Evolutionary conservation across 2,329 filamentous ascomycete species (phyloP).

Genomic region (Davidsoniella neocaledoniae): DNA sequence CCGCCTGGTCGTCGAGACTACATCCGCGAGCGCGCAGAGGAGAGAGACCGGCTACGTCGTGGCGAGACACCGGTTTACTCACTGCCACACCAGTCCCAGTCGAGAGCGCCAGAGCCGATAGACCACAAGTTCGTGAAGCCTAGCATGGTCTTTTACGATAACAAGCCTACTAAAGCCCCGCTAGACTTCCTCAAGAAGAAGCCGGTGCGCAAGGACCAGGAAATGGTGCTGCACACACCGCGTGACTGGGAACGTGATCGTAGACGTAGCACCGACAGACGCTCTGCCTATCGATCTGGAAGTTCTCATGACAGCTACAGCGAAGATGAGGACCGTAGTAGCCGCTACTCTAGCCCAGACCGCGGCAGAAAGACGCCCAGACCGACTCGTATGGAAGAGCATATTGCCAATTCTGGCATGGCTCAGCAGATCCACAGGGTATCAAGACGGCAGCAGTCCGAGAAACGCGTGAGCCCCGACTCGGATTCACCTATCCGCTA

Average conservation of each 20-base stretch:
- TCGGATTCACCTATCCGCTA: slow-evolving; percentile 19
- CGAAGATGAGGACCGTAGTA: slow-evolving; percentile 18
- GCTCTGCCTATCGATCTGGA: not conserved
- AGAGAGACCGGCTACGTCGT: not conserved
- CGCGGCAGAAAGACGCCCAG: slow-evolving; percentile 20
- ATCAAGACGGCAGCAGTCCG: too few species aligned
- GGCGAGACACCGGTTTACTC: not conserved
- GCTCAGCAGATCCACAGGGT: not conserved
- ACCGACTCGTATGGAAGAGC: too few species aligned
- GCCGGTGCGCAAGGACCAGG: not conserved
- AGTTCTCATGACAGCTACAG: not conserved
- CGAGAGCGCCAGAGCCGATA: not conserved
- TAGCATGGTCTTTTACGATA: slow-evolving; percentile 8
- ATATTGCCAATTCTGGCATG: not conserved
- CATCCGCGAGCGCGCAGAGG: slow-evolving; percentile 5
- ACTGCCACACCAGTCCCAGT: slow-evolving; percentile 1
- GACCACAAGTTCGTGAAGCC: slow-evolving; percentile 4
- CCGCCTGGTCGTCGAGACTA: slow-evolving; percentile 4
- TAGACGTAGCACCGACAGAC: not conserved
- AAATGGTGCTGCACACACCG: slow-evolving; percentile 6
- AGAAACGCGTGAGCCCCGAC: not conserved
- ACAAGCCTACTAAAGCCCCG: slow-evolving; percentile 4
- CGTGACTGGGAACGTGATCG: not conserved
- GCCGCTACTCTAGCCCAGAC: slow-evolving; percentile 25
- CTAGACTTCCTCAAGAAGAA: not conserved